Base-by-base conservation (phyloP, 1,284 basidiomycete species). In the Ganoderma lucidum region DNA sequence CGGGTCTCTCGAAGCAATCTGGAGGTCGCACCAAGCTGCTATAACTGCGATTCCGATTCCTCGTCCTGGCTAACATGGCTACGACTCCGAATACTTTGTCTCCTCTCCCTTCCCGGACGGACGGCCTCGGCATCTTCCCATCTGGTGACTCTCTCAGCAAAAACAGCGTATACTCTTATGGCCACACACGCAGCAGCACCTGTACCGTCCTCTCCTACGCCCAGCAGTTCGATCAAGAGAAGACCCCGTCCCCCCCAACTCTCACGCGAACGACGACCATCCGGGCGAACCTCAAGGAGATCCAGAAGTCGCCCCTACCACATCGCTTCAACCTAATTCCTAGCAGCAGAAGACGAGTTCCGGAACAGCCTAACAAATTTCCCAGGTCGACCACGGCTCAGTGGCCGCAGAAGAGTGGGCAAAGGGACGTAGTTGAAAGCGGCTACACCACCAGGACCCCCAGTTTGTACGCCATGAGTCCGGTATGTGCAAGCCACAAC, bases 301-400 rank as follows among this genome's bases (percentile, higher is more conserved):
- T 73, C 35, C 42, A 71, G 35, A 73, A 73, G 62, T 71, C 70
- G 5, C 72, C 72, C 6, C 51, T 65, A 1, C 72, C 72, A 37
- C 72, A 73, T 35, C 66, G 72, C 35, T 73, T 73, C 41, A 66
- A 73, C 14, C 66, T 73, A 39, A 68, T 73, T 3, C 70, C 65
- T 1, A 65, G 61, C 64, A 62, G 64, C 30, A 70, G n/a, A 42
- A 58, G 30, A 9, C 62, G 65, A 6, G 17, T 19, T 5, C 23
- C 19, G 2, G 23, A 8, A 17, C 41, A 62, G 17, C 42, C 61
- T 4, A 66, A 42, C 5, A 3, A 62, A 35, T 32, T 55, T 15
- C 63, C 66, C 19, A 63, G 64, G 15, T 64, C 64, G 14, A 32
- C 62, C n/a, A 53, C 66, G 12, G 8, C 35, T 35, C 68, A 68